phyloP scores from a whole-genome alignment of 306 rosid genomes.

The Cicer chorassanicum region DNA sequence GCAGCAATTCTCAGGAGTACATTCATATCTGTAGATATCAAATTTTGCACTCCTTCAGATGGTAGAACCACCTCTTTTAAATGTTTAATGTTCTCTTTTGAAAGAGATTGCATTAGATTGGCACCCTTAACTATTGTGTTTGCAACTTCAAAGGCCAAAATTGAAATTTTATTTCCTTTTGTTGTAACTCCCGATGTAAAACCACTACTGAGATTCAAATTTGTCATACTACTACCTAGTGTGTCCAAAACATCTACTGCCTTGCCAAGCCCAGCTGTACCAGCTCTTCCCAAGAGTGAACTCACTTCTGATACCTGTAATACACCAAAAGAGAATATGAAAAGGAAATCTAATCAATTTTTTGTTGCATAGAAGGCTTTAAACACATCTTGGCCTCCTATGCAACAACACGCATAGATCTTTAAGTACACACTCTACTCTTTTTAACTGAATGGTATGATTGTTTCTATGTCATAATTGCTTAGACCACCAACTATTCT shows the following conservation, averaged over 20 bases:
- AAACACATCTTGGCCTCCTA: too few species aligned
- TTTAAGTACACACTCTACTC: slow-evolving; percentile 19
- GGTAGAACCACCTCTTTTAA: slow-evolving; percentile 89
- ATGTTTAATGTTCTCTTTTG: slow-evolving; percentile 84
- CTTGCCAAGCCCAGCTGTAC: slow-evolving; percentile 97
- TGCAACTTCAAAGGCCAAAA: slow-evolving; percentile 98
- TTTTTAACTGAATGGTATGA: neutral
- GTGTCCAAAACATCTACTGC: slow-evolving; percentile 99
- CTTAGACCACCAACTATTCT: slow-evolving; percentile 7
- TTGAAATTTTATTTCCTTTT: slow-evolving; percentile 89
- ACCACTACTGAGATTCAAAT: slow-evolving; percentile 75
- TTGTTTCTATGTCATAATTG: slow-evolving; percentile 11
- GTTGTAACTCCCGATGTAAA: slow-evolving; percentile 86
- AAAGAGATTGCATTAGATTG: slow-evolving; percentile 95
- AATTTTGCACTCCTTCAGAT: slow-evolving; percentile 90
- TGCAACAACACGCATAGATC: neutral
- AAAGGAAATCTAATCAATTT: slow-evolving; percentile 3
- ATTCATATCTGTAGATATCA: slow-evolving; percentile 81
- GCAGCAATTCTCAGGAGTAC: slow-evolving; percentile 94
- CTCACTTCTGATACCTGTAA: slow-evolving; percentile 95
- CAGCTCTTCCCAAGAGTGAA: slow-evolving; percentile 91
- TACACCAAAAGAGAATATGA: slow-evolving; percentile 39
- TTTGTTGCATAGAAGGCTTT: slow-evolving; percentile 3
- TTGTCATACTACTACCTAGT: slow-evolving; percentile 96
- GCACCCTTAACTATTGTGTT: slow-evolving; percentile 96